Evolutionary conservation across 108 stramenopile genomes (phyloP), one percentile per base, ranked within the genome.

Genomic region (Hondaea fermentalgiana): DNA sequence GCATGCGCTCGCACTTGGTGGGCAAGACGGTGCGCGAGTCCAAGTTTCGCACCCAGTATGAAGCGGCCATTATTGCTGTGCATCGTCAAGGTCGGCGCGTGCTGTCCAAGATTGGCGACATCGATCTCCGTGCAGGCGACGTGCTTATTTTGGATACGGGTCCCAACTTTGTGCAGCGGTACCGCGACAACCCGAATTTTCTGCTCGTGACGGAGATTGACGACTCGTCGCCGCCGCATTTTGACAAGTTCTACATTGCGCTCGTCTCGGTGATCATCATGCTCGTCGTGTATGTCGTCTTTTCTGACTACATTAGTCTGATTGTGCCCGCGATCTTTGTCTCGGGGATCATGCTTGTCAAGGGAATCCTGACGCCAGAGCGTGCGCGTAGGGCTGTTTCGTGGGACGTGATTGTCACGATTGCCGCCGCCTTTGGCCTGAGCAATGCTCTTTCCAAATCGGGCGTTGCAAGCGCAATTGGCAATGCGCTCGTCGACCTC

Each of bases 401-500:
- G 35, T 71, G 88, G 43, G 72, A 72, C 17, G 72, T 72, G 21
- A 71, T 89, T 19, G 44, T 89, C 0, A 89, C 88, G 2, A 58
- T 89, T 6, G 88, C 88, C 35, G 17, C 51, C 49, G 72, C 71
- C 16, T 89, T 89, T n/a, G 72, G 88, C n/a, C 72, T 89, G 5
- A 53, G 72, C 25, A 72, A 72, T 51, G 88, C 88, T 8, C 71
- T 89, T 5, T 25, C 29, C 43, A 57, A 45, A 1, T 58, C 72
- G 5, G 88, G 88, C 25, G 44, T 89, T 47, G 72, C 72, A 10
- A 53, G 42, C 25, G 72, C 53, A 12, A 53, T 89, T 12, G 88
- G 71, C 29, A 47, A 89, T 16, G 69, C 25, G 25, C 49, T 89
- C 3, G 45, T 49, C 4, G 28, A 60, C 16, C 71, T 89, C 23